Evolutionary conservation across 2,329 filamentous ascomycete species (phyloP).

Genomic region (Graphiopsis chlorocephala): DNA sequence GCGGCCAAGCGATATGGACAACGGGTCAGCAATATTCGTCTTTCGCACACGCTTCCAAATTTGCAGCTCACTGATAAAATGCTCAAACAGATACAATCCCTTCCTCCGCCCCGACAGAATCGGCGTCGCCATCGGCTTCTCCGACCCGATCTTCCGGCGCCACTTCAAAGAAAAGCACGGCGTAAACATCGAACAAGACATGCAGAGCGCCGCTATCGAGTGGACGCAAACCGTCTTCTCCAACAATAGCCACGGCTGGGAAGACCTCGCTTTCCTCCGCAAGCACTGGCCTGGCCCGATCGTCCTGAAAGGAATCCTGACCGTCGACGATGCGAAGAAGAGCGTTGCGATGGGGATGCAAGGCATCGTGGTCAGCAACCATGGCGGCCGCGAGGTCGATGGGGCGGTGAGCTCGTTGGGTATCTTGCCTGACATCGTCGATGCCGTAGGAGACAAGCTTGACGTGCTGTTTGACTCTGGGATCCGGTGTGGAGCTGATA

Average conservation of each 20-base stretch:
- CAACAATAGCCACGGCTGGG: conserved; percentile 49
- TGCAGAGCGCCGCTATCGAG: conserved; percentile 48
- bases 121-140: conserved; percentile 62
- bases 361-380: conserved; percentile 54
- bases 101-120: conserved; percentile 31
- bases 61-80: background rate
- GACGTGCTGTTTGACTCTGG: conserved; percentile 54
- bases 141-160: conserved; percentile 63
- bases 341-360: conserved; percentile 47
- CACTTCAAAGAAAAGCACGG: conserved; percentile 51
- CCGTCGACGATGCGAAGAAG: conserved; percentile 48
- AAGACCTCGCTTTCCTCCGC: conserved; percentile 57
- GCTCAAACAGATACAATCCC: conserved; percentile 17
- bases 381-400: conserved; percentile 52
- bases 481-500: conserved; percentile 49
- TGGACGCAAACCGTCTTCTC: conserved; percentile 45
- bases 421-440: conserved; percentile 60
- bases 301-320: conserved; percentile 60
- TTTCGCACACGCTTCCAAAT: too few relatives aligned
- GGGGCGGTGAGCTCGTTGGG: conserved; percentile 52
- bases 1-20: conserved; percentile 50
- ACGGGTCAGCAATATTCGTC: conserved; percentile 19
- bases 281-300: conserved; percentile 65
- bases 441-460: conserved; percentile 52
- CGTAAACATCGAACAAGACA: conserved; percentile 41